Percentiles rank a stretch among this genome's conserved stretches.
Conservation (phyloP, 768 basidiomycete species). For the Trametes cubensis region DNA sequence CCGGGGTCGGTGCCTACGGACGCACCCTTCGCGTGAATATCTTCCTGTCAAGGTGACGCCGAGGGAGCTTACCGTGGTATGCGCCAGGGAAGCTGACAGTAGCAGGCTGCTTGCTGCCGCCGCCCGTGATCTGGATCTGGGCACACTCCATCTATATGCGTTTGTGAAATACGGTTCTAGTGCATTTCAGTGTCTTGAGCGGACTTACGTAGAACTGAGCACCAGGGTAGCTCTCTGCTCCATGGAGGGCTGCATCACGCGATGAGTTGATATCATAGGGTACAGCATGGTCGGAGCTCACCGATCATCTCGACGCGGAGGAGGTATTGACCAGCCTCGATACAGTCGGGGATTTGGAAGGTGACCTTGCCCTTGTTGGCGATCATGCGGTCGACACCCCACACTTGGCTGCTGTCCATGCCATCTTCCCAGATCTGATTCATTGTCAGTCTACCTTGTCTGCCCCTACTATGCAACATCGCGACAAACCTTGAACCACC, state of each 20-base stretch:
- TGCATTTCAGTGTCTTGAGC: background rate
- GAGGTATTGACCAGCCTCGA: slow-evolving; percentile 50
- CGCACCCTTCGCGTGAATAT: background rate
- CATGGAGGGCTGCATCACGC: slow-evolving; percentile 44
- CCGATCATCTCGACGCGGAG: slow-evolving; percentile 56
- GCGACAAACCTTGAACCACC: slow-evolving; percentile 47
- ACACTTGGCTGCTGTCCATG: slow-evolving; percentile 37
- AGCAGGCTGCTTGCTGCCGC: slow-evolving; percentile 35
- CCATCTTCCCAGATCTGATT: slow-evolving; percentile 51
- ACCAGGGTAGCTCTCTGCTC: slow-evolving; percentile 50
- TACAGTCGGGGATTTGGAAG: slow-evolving; percentile 51
- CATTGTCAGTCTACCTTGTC: background rate
- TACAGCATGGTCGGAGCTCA: slow-evolving; percentile 24
- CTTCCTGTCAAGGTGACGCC: background rate
- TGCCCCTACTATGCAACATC: too few species aligned
- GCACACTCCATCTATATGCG: slow-evolving; percentile 40
- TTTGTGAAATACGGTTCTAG: too few species aligned
- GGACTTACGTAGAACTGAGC: slow-evolving; percentile 54
- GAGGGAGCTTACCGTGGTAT: slow-evolving; percentile 33
- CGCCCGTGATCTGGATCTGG: slow-evolving; percentile 41
- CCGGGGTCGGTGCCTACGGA: slow-evolving; percentile 37
- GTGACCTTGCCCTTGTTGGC: slow-evolving; percentile 53
- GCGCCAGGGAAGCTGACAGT: slow-evolving; percentile 43
- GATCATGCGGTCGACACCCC: slow-evolving; percentile 52
- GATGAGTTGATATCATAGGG: background rate